phyloP scores from a whole-genome alignment of 768 basidiomycete species.

The Russula abietina region DNA sequence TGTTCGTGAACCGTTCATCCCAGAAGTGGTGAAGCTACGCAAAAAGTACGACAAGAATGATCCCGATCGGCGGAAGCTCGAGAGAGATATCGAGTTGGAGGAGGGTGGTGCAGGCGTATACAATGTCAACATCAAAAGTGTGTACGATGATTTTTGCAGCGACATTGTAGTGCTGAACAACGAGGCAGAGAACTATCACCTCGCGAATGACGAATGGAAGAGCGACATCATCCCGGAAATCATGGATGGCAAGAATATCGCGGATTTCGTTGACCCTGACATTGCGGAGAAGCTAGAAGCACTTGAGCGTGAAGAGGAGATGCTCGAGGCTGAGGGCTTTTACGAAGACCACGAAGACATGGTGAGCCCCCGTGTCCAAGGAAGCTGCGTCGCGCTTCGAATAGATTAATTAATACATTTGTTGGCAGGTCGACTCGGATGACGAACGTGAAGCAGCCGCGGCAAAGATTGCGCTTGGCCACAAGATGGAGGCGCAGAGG shows the following conservation, averaged over 20 bases:
- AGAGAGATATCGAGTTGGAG: slow-evolving; percentile 78
- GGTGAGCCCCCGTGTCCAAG: slow-evolving; percentile 38
- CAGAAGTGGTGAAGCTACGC: slow-evolving; percentile 69
- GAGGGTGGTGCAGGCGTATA: slow-evolving; percentile 88
- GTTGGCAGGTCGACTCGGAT: slow-evolving; percentile 45
- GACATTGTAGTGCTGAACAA: background rate
- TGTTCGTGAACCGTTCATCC: slow-evolving; percentile 82
- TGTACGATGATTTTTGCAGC: slow-evolving; percentile 30
- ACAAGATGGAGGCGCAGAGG: slow-evolving; percentile 68
- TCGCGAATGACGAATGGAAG: slow-evolving; percentile 91
- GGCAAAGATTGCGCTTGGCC: slow-evolving; percentile 49
- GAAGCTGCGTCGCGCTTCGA: background rate
- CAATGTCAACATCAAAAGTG: slow-evolving; percentile 86
- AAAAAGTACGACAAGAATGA: slow-evolving; percentile 85
- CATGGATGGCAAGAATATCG: slow-evolving; percentile 96
- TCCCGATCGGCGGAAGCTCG: slow-evolving; percentile 64
- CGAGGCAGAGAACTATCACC: slow-evolving; percentile 75
- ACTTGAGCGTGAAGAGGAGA: slow-evolving; percentile 93
- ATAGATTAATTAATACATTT: background rate
- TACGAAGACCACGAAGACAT: slow-evolving; percentile 88
- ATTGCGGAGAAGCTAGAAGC: slow-evolving; percentile 96
- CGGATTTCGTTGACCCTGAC: slow-evolving; percentile 97
- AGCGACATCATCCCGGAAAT: slow-evolving; percentile 97
- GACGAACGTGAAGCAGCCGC: slow-evolving; percentile 71
- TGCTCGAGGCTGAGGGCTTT: slow-evolving; percentile 89